A percentile compares a stretch with the other conserved stretches of the same genome.
phyloP scores from a whole-genome alignment of 495 filamentous ascomycete species.

The Penicillium psychrofluorescens region DNA sequence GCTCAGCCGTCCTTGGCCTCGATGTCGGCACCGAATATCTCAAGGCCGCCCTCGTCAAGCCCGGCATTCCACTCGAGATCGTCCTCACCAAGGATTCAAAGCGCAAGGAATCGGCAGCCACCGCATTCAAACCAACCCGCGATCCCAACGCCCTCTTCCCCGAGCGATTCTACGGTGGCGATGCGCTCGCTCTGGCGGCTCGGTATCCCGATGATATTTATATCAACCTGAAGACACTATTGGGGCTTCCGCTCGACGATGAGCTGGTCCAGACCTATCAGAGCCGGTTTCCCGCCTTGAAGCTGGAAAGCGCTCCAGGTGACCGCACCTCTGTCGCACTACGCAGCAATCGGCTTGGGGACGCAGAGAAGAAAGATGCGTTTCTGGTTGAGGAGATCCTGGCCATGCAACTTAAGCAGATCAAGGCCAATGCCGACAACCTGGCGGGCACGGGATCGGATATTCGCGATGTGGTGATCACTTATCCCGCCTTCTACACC shows the following conservation, averaged over 20 bases:
- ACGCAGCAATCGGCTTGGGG: constrained; percentile 63
- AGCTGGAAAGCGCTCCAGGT: constrained; percentile 32
- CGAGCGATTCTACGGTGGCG: constrained; percentile 83
- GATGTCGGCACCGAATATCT: constrained; percentile 97
- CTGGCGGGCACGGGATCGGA: constrained; percentile 71
- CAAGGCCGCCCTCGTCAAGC: constrained; percentile 94
- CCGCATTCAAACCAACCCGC: constrained; percentile 83
- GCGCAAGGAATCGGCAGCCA: constrained; percentile 85
- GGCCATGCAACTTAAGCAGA: constrained; percentile 91
- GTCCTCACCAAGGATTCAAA: constrained; percentile 98
- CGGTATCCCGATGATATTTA: constrained; percentile 91
- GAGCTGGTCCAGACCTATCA: constrained; percentile 61
- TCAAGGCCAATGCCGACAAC: constrained; percentile 77
- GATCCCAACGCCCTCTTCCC: constrained; percentile 59
- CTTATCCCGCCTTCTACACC: constrained; percentile 86
- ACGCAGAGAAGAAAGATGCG: constrained; percentile 54
- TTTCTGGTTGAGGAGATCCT: constrained; percentile 90
- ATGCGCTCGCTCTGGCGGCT: constrained; percentile 79
- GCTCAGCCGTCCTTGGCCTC: constrained; percentile 77
- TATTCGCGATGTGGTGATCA: constrained; percentile 79
- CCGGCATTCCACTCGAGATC: constrained; percentile 95
- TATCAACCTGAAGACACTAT: constrained; percentile 79
- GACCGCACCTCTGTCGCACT: constrained; percentile 68
- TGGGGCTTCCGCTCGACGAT: constrained; percentile 59
- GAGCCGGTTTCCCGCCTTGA: constrained; percentile 59